Evolutionary conservation across 768 basidiomycete species (phyloP).

Genomic region (Auricularia cornea): DNA sequence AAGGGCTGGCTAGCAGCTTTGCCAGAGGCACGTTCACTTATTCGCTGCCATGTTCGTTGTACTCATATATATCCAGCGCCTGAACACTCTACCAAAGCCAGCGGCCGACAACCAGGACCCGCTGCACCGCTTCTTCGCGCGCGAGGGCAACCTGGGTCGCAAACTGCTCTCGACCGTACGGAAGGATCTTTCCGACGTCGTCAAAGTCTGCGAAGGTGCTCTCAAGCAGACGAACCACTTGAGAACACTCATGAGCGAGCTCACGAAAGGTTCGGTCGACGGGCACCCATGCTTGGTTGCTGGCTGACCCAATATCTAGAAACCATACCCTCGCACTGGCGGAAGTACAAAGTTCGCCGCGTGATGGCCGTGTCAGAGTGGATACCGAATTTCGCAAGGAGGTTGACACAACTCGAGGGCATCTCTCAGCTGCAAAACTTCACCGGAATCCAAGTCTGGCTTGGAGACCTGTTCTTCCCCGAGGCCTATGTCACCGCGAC

Average conservation of each 20-base stretch:
- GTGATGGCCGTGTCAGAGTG: constrained; percentile 76
- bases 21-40: constrained; percentile 51
- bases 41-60: constrained; percentile 5
- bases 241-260: constrained; percentile 78
- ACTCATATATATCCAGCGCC: constrained; percentile 34
- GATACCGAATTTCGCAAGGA: constrained; percentile 73
- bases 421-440: constrained; percentile 59
- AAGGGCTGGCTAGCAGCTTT: constrained; percentile 73
- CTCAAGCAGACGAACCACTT: constrained; percentile 95
- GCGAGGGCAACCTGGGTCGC: constrained; percentile 75
- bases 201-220: constrained; percentile 76
- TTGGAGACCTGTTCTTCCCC: constrained; percentile 93
- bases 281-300: not conserved
- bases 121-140: constrained; percentile 77
- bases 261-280: constrained; percentile 70
- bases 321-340: constrained; percentile 83
- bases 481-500: constrained; percentile 95
- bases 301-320: constrained; percentile 35
- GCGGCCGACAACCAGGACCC: constrained; percentile 71
- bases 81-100: constrained; percentile 57
- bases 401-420: constrained; percentile 73
- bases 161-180: constrained; percentile 73
- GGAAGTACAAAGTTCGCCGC: constrained; percentile 78
- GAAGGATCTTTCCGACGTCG: constrained; percentile 72
- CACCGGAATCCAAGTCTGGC: constrained; percentile 73